A percentile compares a stretch with the other conserved stretches of the same genome.
phyloP scores from a whole-genome alignment of 106 monocot genomes.

The Platanthera guangdongensis region DNA sequence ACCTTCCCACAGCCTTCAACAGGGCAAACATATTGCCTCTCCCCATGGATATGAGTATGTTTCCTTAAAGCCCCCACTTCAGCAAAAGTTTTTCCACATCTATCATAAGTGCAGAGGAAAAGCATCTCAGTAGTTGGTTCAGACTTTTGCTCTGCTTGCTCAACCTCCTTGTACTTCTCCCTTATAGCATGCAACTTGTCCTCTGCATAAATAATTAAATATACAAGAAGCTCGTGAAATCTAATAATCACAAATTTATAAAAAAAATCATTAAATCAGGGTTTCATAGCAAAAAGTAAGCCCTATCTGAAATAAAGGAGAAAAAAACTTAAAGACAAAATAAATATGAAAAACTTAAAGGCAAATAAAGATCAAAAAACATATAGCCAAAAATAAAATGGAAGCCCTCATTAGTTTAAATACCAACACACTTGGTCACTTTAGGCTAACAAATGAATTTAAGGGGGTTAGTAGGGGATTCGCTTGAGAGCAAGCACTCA shows the following conservation, averaged over 20 bases:
- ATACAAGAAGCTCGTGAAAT: not conserved
- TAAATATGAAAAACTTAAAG: not conserved
- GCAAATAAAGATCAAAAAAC: not conserved
- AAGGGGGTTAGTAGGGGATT: not conserved
- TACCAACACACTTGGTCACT: not conserved
- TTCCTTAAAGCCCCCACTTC: conserved; percentile 42
- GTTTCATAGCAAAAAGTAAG: not conserved
- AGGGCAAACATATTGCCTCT: conserved; percentile 56
- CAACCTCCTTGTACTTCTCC: conserved; percentile 43
- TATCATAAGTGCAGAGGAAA: conserved; percentile 60
- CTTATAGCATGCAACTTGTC: conserved; percentile 41
- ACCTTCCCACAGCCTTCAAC: conserved; percentile 69
- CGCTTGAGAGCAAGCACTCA: not conserved
- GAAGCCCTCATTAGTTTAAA: not conserved
- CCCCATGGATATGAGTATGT: conserved; percentile 59
- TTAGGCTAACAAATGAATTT: not conserved
- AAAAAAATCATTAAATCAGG: not conserved
- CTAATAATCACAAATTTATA: not conserved
- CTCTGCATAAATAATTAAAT: conserved; percentile 25
- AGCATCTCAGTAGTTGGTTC: conserved; percentile 64
- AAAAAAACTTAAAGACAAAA: not conserved
- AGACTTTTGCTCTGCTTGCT: conserved; percentile 32
- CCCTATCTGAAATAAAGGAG: not conserved
- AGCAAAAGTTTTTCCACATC: conserved; percentile 54
- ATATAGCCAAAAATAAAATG: not conserved